Percentiles rank a stretch among this genome's conserved stretches.
These are phyloP conservation scores for Penicillium sp. DNA, from an alignment of 2,329 filamentous ascomycete genomes.

Conservation along the genomic window DNA sequence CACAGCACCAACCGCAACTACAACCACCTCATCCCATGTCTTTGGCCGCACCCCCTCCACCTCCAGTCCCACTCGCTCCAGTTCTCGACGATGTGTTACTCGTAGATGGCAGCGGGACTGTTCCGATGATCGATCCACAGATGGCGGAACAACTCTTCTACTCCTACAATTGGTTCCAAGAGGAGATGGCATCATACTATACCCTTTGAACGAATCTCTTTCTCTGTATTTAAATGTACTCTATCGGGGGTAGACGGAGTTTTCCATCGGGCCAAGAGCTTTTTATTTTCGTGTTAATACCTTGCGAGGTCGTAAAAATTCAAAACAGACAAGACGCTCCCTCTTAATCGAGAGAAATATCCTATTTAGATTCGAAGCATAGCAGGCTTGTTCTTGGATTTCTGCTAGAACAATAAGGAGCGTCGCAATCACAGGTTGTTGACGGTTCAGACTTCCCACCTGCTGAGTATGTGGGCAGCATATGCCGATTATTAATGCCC, in stretches of 20 bases:
- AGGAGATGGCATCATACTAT: slow-evolving; percentile 42
- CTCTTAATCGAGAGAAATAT: neutral
- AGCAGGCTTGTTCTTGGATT: neutral
- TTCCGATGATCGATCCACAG: slow-evolving; percentile 36
- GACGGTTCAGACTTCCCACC: neutral
- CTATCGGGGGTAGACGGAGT: slow-evolving; percentile 6
- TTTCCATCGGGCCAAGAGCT: neutral
- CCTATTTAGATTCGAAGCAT: neutral
- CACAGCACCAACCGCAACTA: slow-evolving; percentile 16
- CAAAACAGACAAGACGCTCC: neutral
- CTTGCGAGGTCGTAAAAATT: neutral
- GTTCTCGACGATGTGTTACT: slow-evolving; percentile 37
- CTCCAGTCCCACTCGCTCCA: slow-evolving; percentile 32
- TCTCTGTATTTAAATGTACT: neutral
- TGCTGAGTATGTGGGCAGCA: neutral
- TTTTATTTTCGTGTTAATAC: neutral
- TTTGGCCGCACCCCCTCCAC: slow-evolving; percentile 20
- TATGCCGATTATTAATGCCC: slow-evolving; percentile 8
- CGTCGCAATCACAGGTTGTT: neutral
- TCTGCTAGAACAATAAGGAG: neutral
- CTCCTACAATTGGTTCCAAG: slow-evolving; percentile 41
- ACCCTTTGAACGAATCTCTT: slow-evolving; percentile 30
- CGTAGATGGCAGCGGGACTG: slow-evolving; percentile 30
- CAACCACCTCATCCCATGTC: slow-evolving; percentile 17
- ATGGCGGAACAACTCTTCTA: slow-evolving; percentile 39